Evolutionary conservation across 495 filamentous ascomycete species (phyloP).

Genomic region (Rhypophila decipiens): DNA sequence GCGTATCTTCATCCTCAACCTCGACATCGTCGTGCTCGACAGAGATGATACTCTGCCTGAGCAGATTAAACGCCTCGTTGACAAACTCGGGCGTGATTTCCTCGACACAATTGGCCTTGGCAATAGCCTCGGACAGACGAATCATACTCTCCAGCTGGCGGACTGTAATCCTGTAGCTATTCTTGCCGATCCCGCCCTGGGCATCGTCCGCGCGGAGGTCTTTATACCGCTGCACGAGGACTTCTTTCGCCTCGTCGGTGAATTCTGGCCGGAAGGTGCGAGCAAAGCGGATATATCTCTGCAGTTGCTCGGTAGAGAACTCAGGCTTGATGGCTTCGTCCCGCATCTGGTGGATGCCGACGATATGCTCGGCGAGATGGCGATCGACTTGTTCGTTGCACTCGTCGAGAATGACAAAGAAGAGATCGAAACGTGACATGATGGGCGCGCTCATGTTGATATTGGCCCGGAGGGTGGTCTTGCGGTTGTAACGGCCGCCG

Average conservation of each 20-base stretch:
- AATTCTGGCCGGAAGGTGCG: constrained; percentile 93
- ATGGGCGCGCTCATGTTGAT: constrained; percentile 98
- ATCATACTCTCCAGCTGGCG: constrained; percentile 94
- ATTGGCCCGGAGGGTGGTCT: constrained; percentile 85
- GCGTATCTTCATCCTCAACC: constrained; percentile 62
- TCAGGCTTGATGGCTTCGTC: constrained; percentile 88
- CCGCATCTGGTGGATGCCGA: constrained; percentile 84
- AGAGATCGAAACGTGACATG: constrained; percentile 98
- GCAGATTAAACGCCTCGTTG: constrained; percentile 79
- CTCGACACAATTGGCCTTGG: constrained; percentile 93
- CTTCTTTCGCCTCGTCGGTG: constrained; percentile 72
- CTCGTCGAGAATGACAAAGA: constrained; percentile 97
- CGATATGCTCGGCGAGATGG: constrained; percentile 88
- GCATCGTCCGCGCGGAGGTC: constrained; percentile 91
- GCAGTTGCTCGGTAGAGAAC: constrained; percentile 92
- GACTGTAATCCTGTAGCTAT: constrained; percentile 94
- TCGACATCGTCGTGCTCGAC: constrained; percentile 98
- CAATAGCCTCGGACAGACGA: constrained; percentile 88
- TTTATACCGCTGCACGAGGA: constrained; percentile 91
- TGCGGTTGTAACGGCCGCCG: constrained; percentile 92
- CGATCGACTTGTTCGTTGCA: constrained; percentile 89
- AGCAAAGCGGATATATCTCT: constrained; percentile 96
- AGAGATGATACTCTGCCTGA: constrained; percentile 90
- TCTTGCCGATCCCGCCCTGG: constrained; percentile 86
- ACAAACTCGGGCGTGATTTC: constrained; percentile 83